Evolutionary conservation across 2,329 filamentous ascomycete species (phyloP).

Genomic region (Stagonosporopsis tanaceti): DNA sequence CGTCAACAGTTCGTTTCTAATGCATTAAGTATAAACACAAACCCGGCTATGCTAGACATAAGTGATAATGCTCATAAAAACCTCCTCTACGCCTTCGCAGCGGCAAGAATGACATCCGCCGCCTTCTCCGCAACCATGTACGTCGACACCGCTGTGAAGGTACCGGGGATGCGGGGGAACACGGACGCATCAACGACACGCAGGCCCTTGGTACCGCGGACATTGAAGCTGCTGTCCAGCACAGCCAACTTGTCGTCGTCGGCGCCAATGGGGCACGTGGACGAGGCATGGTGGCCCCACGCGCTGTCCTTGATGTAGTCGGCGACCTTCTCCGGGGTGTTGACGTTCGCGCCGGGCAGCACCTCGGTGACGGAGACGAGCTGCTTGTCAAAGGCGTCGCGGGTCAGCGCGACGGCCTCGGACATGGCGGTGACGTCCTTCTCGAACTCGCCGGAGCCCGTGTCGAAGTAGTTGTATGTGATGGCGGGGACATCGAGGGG

Average conservation of each 20-base stretch:
- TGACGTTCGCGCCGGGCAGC: conserved; percentile 58
- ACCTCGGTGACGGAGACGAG: conserved; percentile 53
- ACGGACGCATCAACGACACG: conserved; percentile 55
- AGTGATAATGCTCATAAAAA: conserved; percentile 8
- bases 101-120: conserved; percentile 62
- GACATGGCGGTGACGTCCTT: conserved; percentile 64
- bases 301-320: conserved; percentile 41
- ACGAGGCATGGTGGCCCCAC: conserved; percentile 64
- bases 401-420: conserved; percentile 62
- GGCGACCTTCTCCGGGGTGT: conserved; percentile 41
- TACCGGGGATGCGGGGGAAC: conserved; percentile 56
- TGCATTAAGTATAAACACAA: conserved; percentile 8
- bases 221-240: conserved; percentile 62
- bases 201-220: conserved; percentile 61
- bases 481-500: conserved; percentile 71
- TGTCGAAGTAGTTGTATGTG: conserved; percentile 51
- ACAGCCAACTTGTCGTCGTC: conserved; percentile 59
- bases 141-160: conserved; percentile 60
- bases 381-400: conserved; percentile 49
- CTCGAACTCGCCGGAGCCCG: conserved; percentile 66
- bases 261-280: conserved; percentile 65
- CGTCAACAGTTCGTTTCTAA: not conserved
- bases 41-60: conserved; percentile 2
- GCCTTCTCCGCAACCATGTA: conserved; percentile 70
- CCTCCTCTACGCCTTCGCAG: conserved; percentile 13